Evolutionary conservation across 257 asterid species (phyloP), one percentile per base, ranked within the genome.

Genomic region (Ajuga chamaepitys): DNA sequence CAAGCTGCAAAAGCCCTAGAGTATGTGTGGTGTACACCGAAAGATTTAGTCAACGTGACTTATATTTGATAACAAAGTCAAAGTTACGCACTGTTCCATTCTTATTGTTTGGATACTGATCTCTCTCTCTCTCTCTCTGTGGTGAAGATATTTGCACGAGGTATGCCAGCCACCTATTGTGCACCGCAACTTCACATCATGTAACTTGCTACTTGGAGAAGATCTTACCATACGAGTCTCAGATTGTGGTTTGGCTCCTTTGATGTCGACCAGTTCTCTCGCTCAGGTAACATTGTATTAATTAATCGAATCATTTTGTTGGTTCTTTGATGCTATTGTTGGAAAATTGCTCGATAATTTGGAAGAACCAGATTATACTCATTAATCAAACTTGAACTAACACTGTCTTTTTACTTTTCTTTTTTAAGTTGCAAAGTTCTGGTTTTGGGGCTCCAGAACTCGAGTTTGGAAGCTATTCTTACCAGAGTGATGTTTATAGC

Each of bases 371-470:
- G 14, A 3, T n/a, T 24, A 4, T 21, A 12, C 47, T 70, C 20
- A 13, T 26, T 70, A 8, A 30, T 54, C 3, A 35, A 45, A 2
- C 21, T 35, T 61, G 13, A 48, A 10, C 81, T 71, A 58, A 71
- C 70, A 57, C 50, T 45, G 48, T 78, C 32, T 44, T 20, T 37
- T 67, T 17, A 76, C 32, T 44, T 20, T 37, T 67, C 17, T 55
- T 71, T 5, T 28, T 30, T 1, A 30, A 94, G 99, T 64, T 94
- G 89, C 97, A 87, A 86, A 72, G 84, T 76, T 78, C 80, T 21
- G 99, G 99, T 62, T 94, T 78, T 70, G 96, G 95, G 6, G 99
- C 91, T 55, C 96, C 95, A 34, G 99, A 94, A 77, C 95, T 94
- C 7, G 99, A 87, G 75, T 68, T 77, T 22, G 97, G 96, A 62